These are phyloP conservation scores for Pyrus hybrid DNA, from an alignment of 331 rosid genomes.

Conservation along the genomic window DNA sequence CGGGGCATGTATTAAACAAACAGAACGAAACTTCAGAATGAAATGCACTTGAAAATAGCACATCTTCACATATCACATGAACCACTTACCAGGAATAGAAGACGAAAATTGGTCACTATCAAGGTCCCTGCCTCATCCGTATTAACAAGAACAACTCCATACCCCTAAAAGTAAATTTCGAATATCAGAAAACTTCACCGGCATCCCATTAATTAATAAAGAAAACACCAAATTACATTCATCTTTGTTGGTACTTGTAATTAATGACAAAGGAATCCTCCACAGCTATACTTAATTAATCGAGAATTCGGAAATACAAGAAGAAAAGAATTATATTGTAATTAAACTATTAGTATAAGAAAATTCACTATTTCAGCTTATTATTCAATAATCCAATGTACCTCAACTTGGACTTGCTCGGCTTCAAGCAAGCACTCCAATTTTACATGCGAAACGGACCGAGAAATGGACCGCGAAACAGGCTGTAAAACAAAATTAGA, in stretches of 20 bases:
- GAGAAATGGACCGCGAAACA: constrained; percentile 11
- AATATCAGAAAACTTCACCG: constrained; percentile 4
- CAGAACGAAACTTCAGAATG: not conserved
- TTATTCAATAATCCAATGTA: constrained; percentile 2
- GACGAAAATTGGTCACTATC: constrained; percentile 84
- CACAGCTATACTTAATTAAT: constrained; percentile 11
- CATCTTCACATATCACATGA: not conserved
- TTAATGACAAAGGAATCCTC: not conserved
- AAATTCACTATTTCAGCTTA: not conserved
- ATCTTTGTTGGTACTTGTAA: not conserved
- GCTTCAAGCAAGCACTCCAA: constrained; percentile 69
- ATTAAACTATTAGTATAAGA: not conserved
- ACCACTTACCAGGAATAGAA: constrained; percentile 77
- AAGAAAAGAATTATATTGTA: not conserved
- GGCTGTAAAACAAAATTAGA: constrained; percentile 40
- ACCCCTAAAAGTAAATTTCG: constrained; percentile 48
- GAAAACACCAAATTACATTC: not conserved
- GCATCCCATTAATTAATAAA: not conserved
- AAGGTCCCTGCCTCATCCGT: constrained; percentile 85
- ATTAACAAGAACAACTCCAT: constrained; percentile 94
- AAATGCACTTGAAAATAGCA: not conserved
- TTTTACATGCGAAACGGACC: constrained; percentile 30
- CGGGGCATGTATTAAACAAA: not conserved
- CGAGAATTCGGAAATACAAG: not conserved
- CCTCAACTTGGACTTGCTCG: constrained; percentile 68